These are phyloP conservation scores for Chaetomium sp. DNA, from an alignment of 2,329 filamentous ascomycete species.

Conservation along the genomic window DNA sequence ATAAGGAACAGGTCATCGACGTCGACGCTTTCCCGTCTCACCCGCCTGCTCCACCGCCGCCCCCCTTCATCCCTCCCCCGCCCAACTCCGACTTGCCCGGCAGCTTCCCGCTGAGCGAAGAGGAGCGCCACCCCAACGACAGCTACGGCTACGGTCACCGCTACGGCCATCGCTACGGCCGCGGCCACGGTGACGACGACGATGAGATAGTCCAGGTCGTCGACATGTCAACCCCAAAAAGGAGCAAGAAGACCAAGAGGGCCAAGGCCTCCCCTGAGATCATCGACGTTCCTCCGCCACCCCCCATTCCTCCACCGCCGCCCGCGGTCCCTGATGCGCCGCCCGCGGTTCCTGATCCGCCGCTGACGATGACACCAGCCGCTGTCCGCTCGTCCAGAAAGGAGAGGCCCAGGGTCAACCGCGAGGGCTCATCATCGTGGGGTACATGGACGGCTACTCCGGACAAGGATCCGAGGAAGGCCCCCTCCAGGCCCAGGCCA, in stretches of 20 bases:
- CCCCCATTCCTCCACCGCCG: slow-evolving; percentile 39
- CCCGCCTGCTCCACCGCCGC: slow-evolving; percentile 28
- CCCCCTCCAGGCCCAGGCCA: slow-evolving; percentile 63
- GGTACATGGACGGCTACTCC: slow-evolving; percentile 69
- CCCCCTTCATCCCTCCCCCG: slow-evolving; percentile 19
- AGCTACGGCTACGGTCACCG: background rate
- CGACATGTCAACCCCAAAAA: slow-evolving; percentile 50
- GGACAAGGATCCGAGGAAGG: slow-evolving; percentile 58
- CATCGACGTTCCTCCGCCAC: slow-evolving; percentile 41
- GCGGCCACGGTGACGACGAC: slow-evolving; percentile 24
- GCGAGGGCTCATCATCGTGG: slow-evolving; percentile 69
- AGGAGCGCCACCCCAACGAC: slow-evolving; percentile 38
- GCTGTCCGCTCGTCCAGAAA: slow-evolving; percentile 59
- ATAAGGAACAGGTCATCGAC: slow-evolving; percentile 37
- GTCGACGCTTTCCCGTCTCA: slow-evolving; percentile 23
- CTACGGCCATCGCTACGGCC: background rate
- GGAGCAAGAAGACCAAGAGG: slow-evolving; percentile 49
- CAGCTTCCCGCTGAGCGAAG: slow-evolving; percentile 59
- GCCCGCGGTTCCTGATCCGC: slow-evolving; percentile 52
- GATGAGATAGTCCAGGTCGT: slow-evolving; percentile 55
- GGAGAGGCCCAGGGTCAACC: slow-evolving; percentile 75
- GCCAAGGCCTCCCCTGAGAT: slow-evolving; percentile 44
- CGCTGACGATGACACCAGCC: slow-evolving; percentile 43
- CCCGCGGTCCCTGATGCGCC: slow-evolving; percentile 46
- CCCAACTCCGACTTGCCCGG: slow-evolving; percentile 50